Evolutionary conservation across 306 rosid species (phyloP).

Genomic region (Trifolium dubium): DNA sequence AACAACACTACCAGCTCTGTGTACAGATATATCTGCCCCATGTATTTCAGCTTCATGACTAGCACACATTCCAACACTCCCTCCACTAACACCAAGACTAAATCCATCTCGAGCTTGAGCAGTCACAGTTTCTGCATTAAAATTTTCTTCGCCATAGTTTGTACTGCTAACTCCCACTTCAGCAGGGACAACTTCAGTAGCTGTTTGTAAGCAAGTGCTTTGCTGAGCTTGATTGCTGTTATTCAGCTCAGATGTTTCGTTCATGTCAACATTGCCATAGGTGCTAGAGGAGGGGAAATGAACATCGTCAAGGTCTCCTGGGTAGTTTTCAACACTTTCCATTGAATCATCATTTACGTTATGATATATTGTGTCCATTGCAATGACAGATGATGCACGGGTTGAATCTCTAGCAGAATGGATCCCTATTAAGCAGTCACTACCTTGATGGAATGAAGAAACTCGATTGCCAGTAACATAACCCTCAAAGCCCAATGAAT

Average conservation of each 20-base stretch:
- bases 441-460: slow-evolving; percentile 75
- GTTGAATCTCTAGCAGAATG: slow-evolving; percentile 84
- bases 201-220: slow-evolving; percentile 77
- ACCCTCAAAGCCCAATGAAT: slow-evolving; percentile 81
- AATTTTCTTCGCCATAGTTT: slow-evolving; percentile 83
- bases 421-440: slow-evolving; percentile 63
- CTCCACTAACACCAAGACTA: slow-evolving; percentile 96
- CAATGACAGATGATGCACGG: slow-evolving; percentile 97
- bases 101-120: slow-evolving; percentile 90
- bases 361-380: slow-evolving; percentile 93
- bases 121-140: slow-evolving; percentile 91
- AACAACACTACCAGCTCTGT: slow-evolving; percentile 92
- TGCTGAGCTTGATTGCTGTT: slow-evolving; percentile 93
- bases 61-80: slow-evolving; percentile 99
- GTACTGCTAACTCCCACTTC: slow-evolving; percentile 95
- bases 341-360: slow-evolving; percentile 83
- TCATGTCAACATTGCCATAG: slow-evolving; percentile 86
- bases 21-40: slow-evolving; percentile 90
- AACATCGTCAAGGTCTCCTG: slow-evolving; percentile 84
- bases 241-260: slow-evolving; percentile 88
- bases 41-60: slow-evolving; percentile 99
- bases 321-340: slow-evolving; percentile 98
- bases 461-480: slow-evolving; percentile 64
- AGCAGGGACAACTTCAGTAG: slow-evolving; percentile 67
- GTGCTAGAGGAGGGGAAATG: slow-evolving; percentile 94